These are phyloP conservation scores for Geotrichum fermentans DNA, from an alignment of 1,139 yeast genomes.

Conservation along the genomic window DNA sequence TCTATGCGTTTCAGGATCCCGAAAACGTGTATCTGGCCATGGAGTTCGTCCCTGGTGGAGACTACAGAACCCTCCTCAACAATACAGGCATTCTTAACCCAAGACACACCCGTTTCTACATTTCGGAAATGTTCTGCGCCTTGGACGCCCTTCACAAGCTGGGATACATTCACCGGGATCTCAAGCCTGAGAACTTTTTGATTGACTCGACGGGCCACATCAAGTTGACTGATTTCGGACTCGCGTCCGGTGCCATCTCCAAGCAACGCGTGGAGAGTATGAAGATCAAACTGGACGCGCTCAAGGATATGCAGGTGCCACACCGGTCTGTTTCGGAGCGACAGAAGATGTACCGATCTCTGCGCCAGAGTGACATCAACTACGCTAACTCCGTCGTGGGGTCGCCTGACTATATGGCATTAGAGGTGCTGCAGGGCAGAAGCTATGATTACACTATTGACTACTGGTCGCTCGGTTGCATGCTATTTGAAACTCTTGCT, in stretches of 20 bases:
- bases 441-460: conserved; percentile 93
- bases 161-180: conserved; percentile 94
- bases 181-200: conserved; percentile 93
- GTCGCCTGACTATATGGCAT: conserved; percentile 97
- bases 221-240: conserved; percentile 92
- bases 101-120: conserved; percentile 90
- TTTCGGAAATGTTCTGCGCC: conserved; percentile 93
- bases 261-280: conserved; percentile 90
- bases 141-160: conserved; percentile 89
- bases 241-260: conserved; percentile 96
- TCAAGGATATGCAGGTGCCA: conserved; percentile 61
- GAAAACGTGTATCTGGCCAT: conserved; percentile 89
- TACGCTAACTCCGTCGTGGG: conserved; percentile 96
- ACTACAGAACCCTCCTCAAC: conserved; percentile 86
- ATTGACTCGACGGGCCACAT: conserved; percentile 94
- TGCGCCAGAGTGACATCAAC: conserved; percentile 61
- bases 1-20: conserved; percentile 91
- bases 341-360: conserved; percentile 73
- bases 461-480: conserved; percentile 97
- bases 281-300: conserved; percentile 78
- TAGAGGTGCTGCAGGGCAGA: conserved; percentile 91
- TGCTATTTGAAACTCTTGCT: conserved; percentile 83
- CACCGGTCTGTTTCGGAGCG: conserved; percentile 76
- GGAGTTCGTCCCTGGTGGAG: conserved; percentile 99
- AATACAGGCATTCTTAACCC: conserved; percentile 91